Base-by-base conservation (phyloP, 805 yeast species). In the Saccharomyces jurei region DNA sequence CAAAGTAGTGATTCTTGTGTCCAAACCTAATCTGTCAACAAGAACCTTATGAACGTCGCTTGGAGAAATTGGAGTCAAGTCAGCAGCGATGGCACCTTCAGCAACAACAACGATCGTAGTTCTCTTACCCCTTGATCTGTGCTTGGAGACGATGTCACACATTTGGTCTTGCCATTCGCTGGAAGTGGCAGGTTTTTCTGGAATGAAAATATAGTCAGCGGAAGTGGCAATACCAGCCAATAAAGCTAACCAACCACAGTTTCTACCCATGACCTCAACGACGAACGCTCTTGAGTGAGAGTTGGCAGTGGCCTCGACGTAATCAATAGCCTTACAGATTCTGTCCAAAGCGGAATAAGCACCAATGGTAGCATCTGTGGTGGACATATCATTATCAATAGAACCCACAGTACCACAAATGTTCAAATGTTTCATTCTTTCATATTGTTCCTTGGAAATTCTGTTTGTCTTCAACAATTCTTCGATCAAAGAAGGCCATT, bases 251-350 rank as follows among this genome's bases (percentile, higher is more conserved):
- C 95, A 87, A 58, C 95, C 95, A 75, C 95, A 87, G 69, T 87
- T 90, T 71, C 95, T 78, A 56, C 95, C 95, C 95, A 87, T 87
- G 21, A 87, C 95, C 73, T 87, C 95, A 46, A 87, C 83, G 46
- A 87, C 88, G 64, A 87, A 87, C 3, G 92, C 94, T 67, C 95
- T 75, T 30, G 89, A 85, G 69, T 87, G 95, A 1, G 91, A 86
- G 52, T 81, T 80, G 26, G 95, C 95, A 26, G 95, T 87, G 26
- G 91, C 89, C 68, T 86, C 92, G 57, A 87, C 86, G 66, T 84
- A 87, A 71, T 87, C 95, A 59, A 87, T 60, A 32, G 83, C 81
- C 64, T 83, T 82, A 63, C 87, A 81, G 60, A 86, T 86, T 66
- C 92, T 75, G 55, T 82, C 90, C 56, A 86, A 74, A 1, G 91